Percentiles rank a stretch among this genome's conserved stretches.
These are phyloP conservation scores for Cicer arietinum DNA, from an alignment of 306 rosid genomes.

Conservation along the genomic window DNA sequence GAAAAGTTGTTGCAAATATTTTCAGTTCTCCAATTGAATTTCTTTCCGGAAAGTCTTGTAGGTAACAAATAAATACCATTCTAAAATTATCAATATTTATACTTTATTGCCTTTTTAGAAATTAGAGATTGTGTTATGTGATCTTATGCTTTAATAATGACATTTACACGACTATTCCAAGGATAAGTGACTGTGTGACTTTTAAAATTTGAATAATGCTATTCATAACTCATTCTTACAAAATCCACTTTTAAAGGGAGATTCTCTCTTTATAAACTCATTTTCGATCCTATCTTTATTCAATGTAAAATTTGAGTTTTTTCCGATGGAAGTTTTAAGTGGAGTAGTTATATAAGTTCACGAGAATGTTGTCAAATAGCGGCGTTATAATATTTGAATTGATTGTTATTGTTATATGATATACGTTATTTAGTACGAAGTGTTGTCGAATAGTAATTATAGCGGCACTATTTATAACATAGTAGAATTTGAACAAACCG, in stretches of 20 bases:
- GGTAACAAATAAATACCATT: conserved; percentile 45
- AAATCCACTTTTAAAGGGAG: too few relatives aligned
- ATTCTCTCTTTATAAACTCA: too few relatives aligned
- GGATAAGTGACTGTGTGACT: background rate
- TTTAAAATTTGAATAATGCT: background rate
- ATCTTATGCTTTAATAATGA: background rate
- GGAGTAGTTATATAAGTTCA: background rate
- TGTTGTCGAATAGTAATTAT: too few relatives aligned
- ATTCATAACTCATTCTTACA: too few relatives aligned
- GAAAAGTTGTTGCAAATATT: conserved; percentile 51
- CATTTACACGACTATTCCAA: background rate
- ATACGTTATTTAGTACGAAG: too few relatives aligned
- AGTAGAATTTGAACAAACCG: too few relatives aligned
- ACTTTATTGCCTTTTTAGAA: background rate
- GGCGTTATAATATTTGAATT: too few relatives aligned
- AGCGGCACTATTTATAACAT: too few relatives aligned
- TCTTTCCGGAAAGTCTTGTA: conserved; percentile 74
- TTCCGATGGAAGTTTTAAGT: background rate
- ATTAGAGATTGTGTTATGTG: background rate
- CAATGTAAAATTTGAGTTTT: too few relatives aligned
- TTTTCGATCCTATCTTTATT: too few relatives aligned
- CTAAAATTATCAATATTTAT: background rate
- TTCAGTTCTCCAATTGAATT: conserved; percentile 66
- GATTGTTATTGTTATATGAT: too few relatives aligned
- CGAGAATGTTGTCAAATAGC: too few relatives aligned